Conservation (phyloP, 495 filamentous ascomycete species). For the Tuber melanosporum region DNA sequence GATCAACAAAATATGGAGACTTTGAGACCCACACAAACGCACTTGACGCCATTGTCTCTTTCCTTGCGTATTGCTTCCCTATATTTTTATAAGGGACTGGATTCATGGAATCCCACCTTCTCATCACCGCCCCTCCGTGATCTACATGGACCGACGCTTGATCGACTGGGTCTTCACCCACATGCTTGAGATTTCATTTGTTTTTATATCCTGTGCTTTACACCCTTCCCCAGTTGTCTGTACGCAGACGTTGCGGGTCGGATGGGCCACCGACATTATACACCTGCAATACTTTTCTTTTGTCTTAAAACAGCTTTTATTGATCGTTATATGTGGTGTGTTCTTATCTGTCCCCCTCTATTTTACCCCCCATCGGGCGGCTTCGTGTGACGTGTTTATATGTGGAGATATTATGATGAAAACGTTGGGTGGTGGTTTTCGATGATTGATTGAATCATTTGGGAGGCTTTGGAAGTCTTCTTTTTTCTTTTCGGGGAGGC, state of each 20-base stretch:
- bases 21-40: conserved; percentile 23
- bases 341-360: neutral
- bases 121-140: conserved; percentile 13
- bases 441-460: neutral
- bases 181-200: conserved; percentile 39
- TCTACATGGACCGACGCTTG: conserved; percentile 13
- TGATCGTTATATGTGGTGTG: conserved; percentile 7
- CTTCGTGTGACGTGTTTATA: neutral
- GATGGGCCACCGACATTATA: neutral
- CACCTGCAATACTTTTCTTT: conserved; percentile 15
- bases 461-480: neutral
- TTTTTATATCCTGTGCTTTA: conserved; percentile 24
- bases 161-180: conserved; percentile 36
- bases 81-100: conserved; percentile 4
- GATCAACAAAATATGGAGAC: conserved; percentile 20
- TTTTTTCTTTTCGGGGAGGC: neutral
- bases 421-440: neutral
- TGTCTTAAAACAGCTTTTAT: conserved; percentile 19
- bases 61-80: conserved; percentile 31
- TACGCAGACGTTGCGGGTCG: neutral
- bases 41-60: conserved; percentile 31
- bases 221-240: conserved; percentile 19
- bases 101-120: neutral
- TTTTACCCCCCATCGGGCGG: neutral
- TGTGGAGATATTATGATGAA: neutral